phyloP scores from a whole-genome alignment of 2,329 filamentous ascomycete species.

The Colletotrichum sp. region DNA sequence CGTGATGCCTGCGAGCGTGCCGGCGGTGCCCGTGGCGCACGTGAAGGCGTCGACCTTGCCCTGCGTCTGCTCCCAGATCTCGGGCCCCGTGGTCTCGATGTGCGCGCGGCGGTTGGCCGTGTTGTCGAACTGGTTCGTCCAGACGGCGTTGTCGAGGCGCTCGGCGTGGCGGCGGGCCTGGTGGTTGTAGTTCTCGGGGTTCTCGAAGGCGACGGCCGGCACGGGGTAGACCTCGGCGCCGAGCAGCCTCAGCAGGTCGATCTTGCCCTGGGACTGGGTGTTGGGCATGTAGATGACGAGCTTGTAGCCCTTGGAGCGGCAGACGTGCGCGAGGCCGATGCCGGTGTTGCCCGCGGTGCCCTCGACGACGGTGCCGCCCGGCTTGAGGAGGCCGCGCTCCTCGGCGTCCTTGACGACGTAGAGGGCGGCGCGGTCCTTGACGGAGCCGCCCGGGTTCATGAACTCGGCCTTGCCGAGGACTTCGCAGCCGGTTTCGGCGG shows the following conservation, averaged over 20 bases:
- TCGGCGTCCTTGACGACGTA: slow-evolving; percentile 96
- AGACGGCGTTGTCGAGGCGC: slow-evolving; percentile 83
- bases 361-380: slow-evolving; percentile 94
- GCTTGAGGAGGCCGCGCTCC: slow-evolving; percentile 78
- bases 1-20: slow-evolving; percentile 88
- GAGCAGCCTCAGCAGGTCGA: slow-evolving; percentile 87
- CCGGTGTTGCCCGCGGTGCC: slow-evolving; percentile 98
- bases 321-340: slow-evolving; percentile 96
- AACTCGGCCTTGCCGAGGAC: slow-evolving; percentile 97
- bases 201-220: slow-evolving; percentile 92
- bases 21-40: slow-evolving; percentile 91
- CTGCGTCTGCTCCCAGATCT: slow-evolving; percentile 92
- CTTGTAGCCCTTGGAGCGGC: slow-evolving; percentile 88
- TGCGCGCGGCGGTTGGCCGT: slow-evolving; percentile 91
- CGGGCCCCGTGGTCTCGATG: slow-evolving; percentile 94
- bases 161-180: slow-evolving; percentile 93
- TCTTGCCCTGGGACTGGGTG: slow-evolving; percentile 97
- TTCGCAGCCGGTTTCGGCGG: slow-evolving; percentile 90
- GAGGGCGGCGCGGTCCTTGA: slow-evolving; percentile 95
- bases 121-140: slow-evolving; percentile 99
- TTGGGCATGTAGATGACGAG: slow-evolving; percentile 99
- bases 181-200: slow-evolving; percentile 97
- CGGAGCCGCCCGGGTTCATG: slow-evolving; percentile 94
- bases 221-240: slow-evolving; percentile 97
- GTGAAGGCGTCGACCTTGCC: slow-evolving; percentile 93